Percentiles rank a stretch among this genome's conserved stretches.
These are phyloP conservation scores for Bryoglossum gracile DNA, from an alignment of 495 filamentous ascomycete species.

Conservation along the genomic window DNA sequence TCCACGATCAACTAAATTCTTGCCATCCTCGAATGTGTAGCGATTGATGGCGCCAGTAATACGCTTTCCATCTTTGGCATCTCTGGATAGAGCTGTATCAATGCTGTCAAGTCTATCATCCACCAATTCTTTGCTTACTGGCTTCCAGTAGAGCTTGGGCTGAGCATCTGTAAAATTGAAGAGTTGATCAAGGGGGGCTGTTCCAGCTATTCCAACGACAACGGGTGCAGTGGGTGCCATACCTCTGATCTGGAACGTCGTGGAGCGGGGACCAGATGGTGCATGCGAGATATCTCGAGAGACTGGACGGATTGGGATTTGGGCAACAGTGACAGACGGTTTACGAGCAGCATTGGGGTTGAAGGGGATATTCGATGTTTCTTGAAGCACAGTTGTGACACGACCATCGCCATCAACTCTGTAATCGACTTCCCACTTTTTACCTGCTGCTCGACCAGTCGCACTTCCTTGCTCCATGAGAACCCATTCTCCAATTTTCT, in stretches of 20 bases:
- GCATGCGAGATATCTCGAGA: constrained; percentile 33
- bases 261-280: constrained; percentile 34
- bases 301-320: neutral
- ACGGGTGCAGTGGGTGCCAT: constrained; percentile 2
- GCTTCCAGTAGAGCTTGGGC: constrained; percentile 37
- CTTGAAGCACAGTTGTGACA: constrained; percentile 48
- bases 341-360: constrained; percentile 31
- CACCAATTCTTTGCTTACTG: constrained; percentile 45
- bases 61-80: constrained; percentile 36
- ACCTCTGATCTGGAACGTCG: constrained; percentile 1
- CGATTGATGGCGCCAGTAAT: constrained; percentile 58
- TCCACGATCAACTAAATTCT: constrained; percentile 66
- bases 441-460: constrained; percentile 36
- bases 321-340: neutral
- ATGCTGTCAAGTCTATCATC: constrained; percentile 62
- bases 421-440: constrained; percentile 67
- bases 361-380: constrained; percentile 29
- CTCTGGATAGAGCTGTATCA: constrained; percentile 39
- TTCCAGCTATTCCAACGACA: no score
- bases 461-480: constrained; percentile 50
- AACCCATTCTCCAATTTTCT: constrained; percentile 69
- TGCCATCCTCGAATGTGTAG: constrained; percentile 71
- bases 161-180: constrained; percentile 23
- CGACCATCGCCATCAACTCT: constrained; percentile 49
- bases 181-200: constrained; percentile 12